Percentiles rank a stretch among this genome's conserved stretches.
Conservation (phyloP, 192 early-diverging fungal species). For the Gryganskiella cystojenkinii region DNA sequence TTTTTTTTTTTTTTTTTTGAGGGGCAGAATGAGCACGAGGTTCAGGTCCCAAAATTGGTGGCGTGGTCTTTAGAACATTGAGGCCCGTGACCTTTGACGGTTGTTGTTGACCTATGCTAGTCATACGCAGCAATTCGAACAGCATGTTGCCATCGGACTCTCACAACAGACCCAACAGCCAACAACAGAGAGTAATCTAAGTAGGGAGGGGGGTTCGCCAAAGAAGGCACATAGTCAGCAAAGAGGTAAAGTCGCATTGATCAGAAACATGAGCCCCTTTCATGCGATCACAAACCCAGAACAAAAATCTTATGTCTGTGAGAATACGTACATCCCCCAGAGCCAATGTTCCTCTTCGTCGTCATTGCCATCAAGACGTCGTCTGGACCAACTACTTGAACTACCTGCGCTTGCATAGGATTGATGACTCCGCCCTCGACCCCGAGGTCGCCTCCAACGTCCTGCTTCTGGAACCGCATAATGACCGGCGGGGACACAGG, state of each 20-base stretch:
- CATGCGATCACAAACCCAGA: not conserved
- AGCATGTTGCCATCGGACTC: too few species aligned
- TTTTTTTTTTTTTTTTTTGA: too few species aligned
- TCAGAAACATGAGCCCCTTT: too few species aligned
- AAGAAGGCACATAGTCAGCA: not conserved
- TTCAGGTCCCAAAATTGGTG: too few species aligned
- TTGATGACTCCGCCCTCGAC: conserved; percentile 17
- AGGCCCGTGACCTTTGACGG: too few species aligned
- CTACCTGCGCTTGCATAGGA: conserved; percentile 18
- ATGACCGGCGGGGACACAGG: conserved; percentile 5
- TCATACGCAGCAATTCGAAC: too few species aligned
- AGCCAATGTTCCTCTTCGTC: conserved; percentile 17
- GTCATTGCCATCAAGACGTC: not conserved
- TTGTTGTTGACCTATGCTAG: too few species aligned
- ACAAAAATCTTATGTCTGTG: not conserved
- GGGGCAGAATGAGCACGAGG: too few species aligned
- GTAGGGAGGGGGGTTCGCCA: not conserved
- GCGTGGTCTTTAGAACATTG: too few species aligned
- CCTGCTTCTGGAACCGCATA: conserved; percentile 14
- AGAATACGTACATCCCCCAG: conserved; percentile 32
- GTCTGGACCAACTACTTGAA: conserved; percentile 1
- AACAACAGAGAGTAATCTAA: not conserved
- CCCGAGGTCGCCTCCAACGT: conserved; percentile 14
- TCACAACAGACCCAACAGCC: conserved; percentile 2
- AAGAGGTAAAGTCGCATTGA: too few species aligned